Base-by-base conservation (phyloP, 805 yeast species). In the Starmerella powellii region DNA sequence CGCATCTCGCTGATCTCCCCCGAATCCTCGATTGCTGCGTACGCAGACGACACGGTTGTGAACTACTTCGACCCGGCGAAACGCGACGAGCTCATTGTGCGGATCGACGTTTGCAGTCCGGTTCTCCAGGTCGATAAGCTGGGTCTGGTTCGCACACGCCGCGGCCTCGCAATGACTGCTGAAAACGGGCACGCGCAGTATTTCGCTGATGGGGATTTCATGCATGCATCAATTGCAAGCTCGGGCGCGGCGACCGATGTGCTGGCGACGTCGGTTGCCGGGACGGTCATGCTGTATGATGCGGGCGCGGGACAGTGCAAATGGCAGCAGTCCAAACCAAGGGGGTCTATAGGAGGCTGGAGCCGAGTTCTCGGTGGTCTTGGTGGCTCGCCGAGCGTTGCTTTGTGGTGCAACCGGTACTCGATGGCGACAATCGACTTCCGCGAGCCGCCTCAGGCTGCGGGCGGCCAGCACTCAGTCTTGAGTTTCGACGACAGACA, bases 331-430 rank as follows among this genome's bases (percentile, higher is more conserved):
- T 28, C 16, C 4, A 29, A 18, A 38, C 43, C 44, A 12, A 41
- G 40, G 11, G 53, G 49, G 10, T 26, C 44, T n/a, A n/a, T 31
- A n/a, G 28, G 41, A 10, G 48, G 52, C 3, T 52, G 52, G 52
- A 48, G 49, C 31, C 40, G 48, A 2, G 46, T 40, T 8, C 19
- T 26, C 3, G n/a, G 13, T 4, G 37, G 27, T 12, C 5, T 37
- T 37, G 31, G 11, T 36, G 26, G 44, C 16, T 2, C 16, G 19
- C 42, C 42, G 19, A 32, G 42, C 13, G 27, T 26, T 3, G 21
- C 47, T 13, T 17, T 51, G 30, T 49, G 55, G 50, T 38, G 48
- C 16, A 54, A 53, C 34, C 38, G 53, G 10, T 37, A 41, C 30
- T 39, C 34, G 30, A 35, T 38, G 41, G 41, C 32, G 8, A 16